Percentiles rank a stretch among this genome's conserved stretches.
These are phyloP conservation scores for Exobasidium cylindrosporum DNA, from an alignment of 1,284 basidiomycete genomes.

Conservation along the genomic window DNA sequence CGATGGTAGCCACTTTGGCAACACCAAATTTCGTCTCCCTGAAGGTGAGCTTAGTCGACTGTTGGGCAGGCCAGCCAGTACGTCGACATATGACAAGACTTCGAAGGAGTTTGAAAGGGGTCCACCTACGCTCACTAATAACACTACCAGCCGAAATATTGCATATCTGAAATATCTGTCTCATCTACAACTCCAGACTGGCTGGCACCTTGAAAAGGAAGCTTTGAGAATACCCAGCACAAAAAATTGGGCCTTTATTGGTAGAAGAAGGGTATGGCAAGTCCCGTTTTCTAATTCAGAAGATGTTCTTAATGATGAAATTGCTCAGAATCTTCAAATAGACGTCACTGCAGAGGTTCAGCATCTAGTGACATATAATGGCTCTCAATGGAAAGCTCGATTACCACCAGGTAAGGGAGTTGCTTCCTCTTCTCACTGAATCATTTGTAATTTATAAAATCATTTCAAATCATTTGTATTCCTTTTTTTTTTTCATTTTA, in stretches of 20 bases:
- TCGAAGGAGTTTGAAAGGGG: constrained; percentile 10
- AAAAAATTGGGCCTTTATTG: constrained; percentile 84
- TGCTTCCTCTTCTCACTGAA: neutral
- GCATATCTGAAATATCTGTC: constrained; percentile 55
- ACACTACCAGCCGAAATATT: constrained; percentile 58
- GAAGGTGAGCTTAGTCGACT: constrained; percentile 22
- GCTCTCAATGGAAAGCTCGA: neutral
- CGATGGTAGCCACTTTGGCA: constrained; percentile 50
- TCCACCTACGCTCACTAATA: constrained; percentile 13
- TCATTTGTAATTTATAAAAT: neutral
- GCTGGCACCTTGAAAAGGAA: constrained; percentile 84
- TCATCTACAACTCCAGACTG: constrained; percentile 61
- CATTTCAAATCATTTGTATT: neutral
- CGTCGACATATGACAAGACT: neutral
- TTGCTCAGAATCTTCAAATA: neutral
- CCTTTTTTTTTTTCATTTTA: neutral
- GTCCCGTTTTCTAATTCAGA: neutral
- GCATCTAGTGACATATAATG: neutral
- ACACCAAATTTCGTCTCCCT: constrained; percentile 58
- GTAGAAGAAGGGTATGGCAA: constrained; percentile 58
- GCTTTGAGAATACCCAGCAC: constrained; percentile 84
- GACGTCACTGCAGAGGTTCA: neutral
- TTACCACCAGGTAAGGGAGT: neutral
- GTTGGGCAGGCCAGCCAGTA: neutral
- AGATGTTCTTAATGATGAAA: neutral